Evolutionary conservation across 352 stramenopile species (phyloP), one percentile per base, ranked within the genome.

Genomic region (Globisporangium lucens): DNA sequence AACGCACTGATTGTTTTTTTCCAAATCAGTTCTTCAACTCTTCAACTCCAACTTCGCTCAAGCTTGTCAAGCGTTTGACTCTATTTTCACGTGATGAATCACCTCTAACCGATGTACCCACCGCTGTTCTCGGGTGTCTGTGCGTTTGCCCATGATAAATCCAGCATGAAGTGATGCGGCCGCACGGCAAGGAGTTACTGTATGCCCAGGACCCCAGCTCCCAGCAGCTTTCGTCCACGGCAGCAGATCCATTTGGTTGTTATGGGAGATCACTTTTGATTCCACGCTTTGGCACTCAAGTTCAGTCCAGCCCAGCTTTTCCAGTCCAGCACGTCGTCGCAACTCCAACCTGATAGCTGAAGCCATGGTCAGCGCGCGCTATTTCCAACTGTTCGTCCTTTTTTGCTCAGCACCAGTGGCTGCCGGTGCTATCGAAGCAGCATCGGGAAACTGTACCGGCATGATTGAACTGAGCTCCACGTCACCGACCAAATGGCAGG

Each of bases 391-490:
- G 8, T 36, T 61, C n/a, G 9, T 61, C 33, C 20, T 61, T 8
- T 20, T 61, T 20, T 49, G 41, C 17, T 41, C 56, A 20, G n/a
- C 35, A n/a, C n/a, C 56, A 9, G 3, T 61, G 17, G n/a, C 9
- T n/a, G 15, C 1, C 17, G 17, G 41, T 8, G 41, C n/a, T n/a
- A 49, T 13, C 15, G 41, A 49, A 49, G 41, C 41, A n/a, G 41
- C 41, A 49, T 49, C 15, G 0, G 4, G 41, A 8, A 49, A n/a
- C 41, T 22, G 56, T 22, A 51, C 56, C 4, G 33, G 56, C 8
- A 29, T n/a, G 35, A 49, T 33, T 3, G 59, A 65, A 29, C 24
- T 65, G 38, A 56, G 38, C 59, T 56, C 59, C 59, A 52, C 38
- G 24, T 65, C 59, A 20, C 20, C 15, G 15, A 56, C 36, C 5